Evolutionary conservation across 2,329 filamentous ascomycete species (phyloP).

Genomic region (Fusarium nygamai): DNA sequence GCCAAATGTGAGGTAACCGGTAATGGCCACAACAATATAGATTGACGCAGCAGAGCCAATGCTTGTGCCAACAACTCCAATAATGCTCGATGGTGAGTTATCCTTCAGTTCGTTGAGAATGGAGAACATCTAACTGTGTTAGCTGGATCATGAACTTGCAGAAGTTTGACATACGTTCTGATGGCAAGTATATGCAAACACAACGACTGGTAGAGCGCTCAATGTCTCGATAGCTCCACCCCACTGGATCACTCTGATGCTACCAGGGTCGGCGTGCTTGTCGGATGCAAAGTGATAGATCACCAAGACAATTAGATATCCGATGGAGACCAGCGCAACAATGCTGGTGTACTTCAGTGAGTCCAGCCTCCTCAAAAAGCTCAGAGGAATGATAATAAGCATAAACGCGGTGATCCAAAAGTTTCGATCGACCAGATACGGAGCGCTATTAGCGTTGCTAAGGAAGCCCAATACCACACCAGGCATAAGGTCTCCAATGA

Average conservation of each 20-base stretch:
- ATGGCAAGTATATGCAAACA: conserved; percentile 99
- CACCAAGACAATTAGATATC: conserved; percentile 91
- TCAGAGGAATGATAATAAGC: conserved; percentile 93
- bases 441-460: conserved; percentile 65
- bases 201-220: conserved; percentile 90
- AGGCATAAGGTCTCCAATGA: conserved; percentile 98
- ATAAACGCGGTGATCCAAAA: conserved; percentile 99
- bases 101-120: conserved; percentile 95
- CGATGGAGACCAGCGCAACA: conserved; percentile 89
- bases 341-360: conserved; percentile 98
- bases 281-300: conserved; percentile 92
- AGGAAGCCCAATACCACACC: conserved; percentile 88
- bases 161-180: conserved; percentile 76
- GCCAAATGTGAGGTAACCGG: conserved; percentile 95
- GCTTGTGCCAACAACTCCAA: conserved; percentile 81
- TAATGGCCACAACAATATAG: conserved; percentile 92
- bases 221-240: conserved; percentile 81
- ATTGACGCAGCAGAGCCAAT: conserved; percentile 89
- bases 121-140: conserved; percentile 83
- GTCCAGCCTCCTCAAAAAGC: conserved; percentile 89
- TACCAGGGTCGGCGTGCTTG: conserved; percentile 75
- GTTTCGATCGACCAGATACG: conserved; percentile 86
- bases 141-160: neutral
- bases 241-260: conserved; percentile 81
- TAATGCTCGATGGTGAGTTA: conserved; percentile 78